Conservation (phyloP, 768 basidiomycete species). For the Pleurotus tuoliensis region DNA sequence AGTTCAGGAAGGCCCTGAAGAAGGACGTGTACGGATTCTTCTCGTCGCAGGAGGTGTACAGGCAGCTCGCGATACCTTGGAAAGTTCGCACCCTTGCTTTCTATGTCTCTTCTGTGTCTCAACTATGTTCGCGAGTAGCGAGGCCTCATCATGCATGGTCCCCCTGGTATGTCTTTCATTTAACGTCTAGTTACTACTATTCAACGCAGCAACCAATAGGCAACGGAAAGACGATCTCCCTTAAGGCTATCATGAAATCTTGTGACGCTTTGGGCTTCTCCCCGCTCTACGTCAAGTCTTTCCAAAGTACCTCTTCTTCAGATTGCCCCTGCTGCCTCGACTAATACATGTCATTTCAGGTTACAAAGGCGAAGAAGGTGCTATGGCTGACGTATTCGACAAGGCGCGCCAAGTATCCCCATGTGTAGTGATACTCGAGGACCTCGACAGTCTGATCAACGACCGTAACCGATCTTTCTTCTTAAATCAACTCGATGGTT, state of each 20-base stretch:
- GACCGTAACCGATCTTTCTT: conserved; percentile 81
- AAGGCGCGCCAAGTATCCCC: conserved; percentile 71
- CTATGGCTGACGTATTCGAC: conserved; percentile 65
- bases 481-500: conserved; percentile 81
- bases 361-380: conserved; percentile 56
- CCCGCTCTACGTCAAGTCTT: conserved; percentile 80
- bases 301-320: conserved; percentile 47
- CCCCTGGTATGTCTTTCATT: conserved; percentile 48
- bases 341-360: conserved; percentile 28
- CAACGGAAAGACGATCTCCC: conserved; percentile 80
- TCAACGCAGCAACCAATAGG: conserved; percentile 31
- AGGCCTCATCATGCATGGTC: conserved; percentile 79
- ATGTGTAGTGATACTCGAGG: conserved; percentile 57
- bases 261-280: conserved; percentile 58
- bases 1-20: conserved; percentile 62
- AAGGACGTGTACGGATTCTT: conserved; percentile 83
- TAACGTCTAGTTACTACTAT: not conserved
- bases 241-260: conserved; percentile 80
- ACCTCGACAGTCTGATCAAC: conserved; percentile 75
- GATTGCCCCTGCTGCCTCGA: not conserved
- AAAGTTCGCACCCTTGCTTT: conserved; percentile 41
- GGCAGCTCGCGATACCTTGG: conserved; percentile 76
- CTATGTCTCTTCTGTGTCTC: not conserved
- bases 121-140: conserved; percentile 39
- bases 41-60: conserved; percentile 68